Conservation (phyloP, 2,329 filamentous ascomycete species). For the Colletotrichum siamense region DNA sequence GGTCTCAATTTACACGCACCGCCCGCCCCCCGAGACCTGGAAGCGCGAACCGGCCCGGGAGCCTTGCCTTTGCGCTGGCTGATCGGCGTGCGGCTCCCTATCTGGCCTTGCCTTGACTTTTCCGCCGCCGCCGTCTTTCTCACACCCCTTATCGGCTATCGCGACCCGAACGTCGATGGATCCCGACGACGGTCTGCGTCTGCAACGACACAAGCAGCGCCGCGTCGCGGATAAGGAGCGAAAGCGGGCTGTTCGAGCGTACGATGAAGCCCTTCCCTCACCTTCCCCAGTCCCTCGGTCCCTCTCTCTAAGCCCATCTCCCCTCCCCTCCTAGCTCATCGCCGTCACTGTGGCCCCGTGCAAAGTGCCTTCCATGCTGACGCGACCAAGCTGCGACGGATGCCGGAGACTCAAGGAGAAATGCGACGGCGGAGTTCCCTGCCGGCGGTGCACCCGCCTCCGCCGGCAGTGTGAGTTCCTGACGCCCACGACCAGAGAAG, state of each 20-base stretch:
- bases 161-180: slow-evolving; percentile 14
- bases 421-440: slow-evolving; percentile 60
- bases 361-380: slow-evolving; percentile 11
- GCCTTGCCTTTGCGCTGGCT: neutral
- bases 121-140: neutral
- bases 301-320: neutral
- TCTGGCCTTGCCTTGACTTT: neutral
- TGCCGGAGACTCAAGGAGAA: slow-evolving; percentile 62
- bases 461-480: slow-evolving; percentile 56
- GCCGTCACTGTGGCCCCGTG: neutral
- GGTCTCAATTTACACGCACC: neutral
- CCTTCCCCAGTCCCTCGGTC: neutral
- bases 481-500: slow-evolving; percentile 35
- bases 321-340: rapidly evolving
- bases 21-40: neutral
- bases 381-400: slow-evolving; percentile 52
- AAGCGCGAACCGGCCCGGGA: slow-evolving; percentile 15
- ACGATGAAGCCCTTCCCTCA: neutral
- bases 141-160: slow-evolving; percentile 8
- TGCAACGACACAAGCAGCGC: slow-evolving; percentile 26
- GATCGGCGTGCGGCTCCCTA: slow-evolving; percentile 10
- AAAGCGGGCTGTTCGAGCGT: slow-evolving; percentile 32
- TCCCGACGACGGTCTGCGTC: slow-evolving; percentile 17
- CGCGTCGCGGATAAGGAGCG: slow-evolving; percentile 30
- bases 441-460: slow-evolving; percentile 56